phyloP scores from a whole-genome alignment of 768 basidiomycete species.

The Lentinus brumalis region DNA sequence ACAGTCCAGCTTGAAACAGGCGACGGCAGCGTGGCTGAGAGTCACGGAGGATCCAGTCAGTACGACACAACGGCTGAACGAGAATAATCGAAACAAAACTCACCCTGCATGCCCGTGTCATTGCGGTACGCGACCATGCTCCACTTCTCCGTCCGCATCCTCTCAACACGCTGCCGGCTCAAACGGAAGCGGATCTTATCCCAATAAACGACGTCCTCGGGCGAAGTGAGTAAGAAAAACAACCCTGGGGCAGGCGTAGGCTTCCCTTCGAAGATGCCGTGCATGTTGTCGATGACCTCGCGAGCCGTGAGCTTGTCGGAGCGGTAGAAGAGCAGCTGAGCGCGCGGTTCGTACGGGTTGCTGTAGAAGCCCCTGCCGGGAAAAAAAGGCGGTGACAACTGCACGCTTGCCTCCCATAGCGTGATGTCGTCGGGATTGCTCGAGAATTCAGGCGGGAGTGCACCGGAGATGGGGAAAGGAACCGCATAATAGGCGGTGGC shows the following conservation, averaged over 20 bases:
- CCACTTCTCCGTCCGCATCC: slow-evolving; percentile 17
- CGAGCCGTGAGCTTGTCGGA: neutral
- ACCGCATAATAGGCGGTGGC: slow-evolving; percentile 22
- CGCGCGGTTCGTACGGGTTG: slow-evolving; percentile 7
- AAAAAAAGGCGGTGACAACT: neutral
- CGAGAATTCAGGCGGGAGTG: slow-evolving; percentile 17
- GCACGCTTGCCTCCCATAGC: neutral
- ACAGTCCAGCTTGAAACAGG: neutral
- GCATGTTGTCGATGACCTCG: slow-evolving; percentile 1
- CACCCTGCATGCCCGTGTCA: slow-evolving; percentile 3
- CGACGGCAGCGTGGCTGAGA: slow-evolving; percentile 1
- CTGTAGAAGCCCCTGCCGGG: neutral
- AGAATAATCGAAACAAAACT: neutral
- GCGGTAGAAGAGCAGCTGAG: slow-evolving; percentile 14
- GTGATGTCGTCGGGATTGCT: slow-evolving; percentile 16
- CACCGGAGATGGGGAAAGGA: slow-evolving; percentile 21
- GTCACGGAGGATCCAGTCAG: neutral
- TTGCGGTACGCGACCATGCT: slow-evolving; percentile 6
- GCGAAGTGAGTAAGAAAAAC: slow-evolving; percentile 15
- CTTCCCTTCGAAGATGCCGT: slow-evolving; percentile 10
- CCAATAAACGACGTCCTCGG: slow-evolving; percentile 9
- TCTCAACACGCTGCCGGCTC: slow-evolving; percentile 17
- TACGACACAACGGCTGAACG: neutral
- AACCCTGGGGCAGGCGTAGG: slow-evolving; percentile 4
- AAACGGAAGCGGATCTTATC: slow-evolving; percentile 15